Evolutionary conservation across 352 stramenopile genomes (phyloP).

Genomic region (Phytophthora nicotianae): DNA sequence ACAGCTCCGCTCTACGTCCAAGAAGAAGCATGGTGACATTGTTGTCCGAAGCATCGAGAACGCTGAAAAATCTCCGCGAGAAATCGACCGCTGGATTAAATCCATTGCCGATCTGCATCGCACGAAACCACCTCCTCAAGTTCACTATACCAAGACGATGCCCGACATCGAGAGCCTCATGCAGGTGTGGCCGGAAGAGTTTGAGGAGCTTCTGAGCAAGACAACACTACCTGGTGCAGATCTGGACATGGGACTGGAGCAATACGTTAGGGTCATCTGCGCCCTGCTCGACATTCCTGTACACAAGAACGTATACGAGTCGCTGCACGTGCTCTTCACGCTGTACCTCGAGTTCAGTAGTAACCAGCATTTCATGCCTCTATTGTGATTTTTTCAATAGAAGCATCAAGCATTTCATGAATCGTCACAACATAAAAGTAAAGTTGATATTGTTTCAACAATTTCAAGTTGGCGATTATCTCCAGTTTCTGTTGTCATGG

Average conservation of each 20-base stretch:
- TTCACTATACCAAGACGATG: slow-evolving; percentile 95
- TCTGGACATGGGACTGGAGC: slow-evolving; percentile 92
- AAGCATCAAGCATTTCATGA: background rate
- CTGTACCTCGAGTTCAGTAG: slow-evolving; percentile 93
- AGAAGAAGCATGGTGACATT: slow-evolving; percentile 94
- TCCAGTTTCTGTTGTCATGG: background rate
- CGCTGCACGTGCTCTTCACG: slow-evolving; percentile 95
- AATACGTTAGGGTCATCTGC: slow-evolving; percentile 93
- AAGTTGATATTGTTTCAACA: background rate
- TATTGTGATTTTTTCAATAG: slow-evolving; percentile 27
- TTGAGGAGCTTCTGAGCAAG: slow-evolving; percentile 81
- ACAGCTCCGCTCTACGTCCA: slow-evolving; percentile 93
- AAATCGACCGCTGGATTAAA: slow-evolving; percentile 96
- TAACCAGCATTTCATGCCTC: slow-evolving; percentile 93
- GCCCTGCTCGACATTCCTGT: slow-evolving; percentile 95
- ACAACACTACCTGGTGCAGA: slow-evolving; percentile 75
- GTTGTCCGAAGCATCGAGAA: slow-evolving; percentile 95
- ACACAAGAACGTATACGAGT: slow-evolving; percentile 94
- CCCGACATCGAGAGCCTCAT: slow-evolving; percentile 95
- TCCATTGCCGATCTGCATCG: slow-evolving; percentile 95
- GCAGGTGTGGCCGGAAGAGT: slow-evolving; percentile 91
- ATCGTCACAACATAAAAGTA: no score
- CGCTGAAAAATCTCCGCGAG: slow-evolving; percentile 90
- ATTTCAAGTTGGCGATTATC: background rate
- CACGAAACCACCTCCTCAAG: slow-evolving; percentile 91